A percentile compares a stretch with the other conserved stretches of the same genome.
phyloP scores from a whole-genome alignment of 805 yeast genomes.

The Pichia manshurica region DNA sequence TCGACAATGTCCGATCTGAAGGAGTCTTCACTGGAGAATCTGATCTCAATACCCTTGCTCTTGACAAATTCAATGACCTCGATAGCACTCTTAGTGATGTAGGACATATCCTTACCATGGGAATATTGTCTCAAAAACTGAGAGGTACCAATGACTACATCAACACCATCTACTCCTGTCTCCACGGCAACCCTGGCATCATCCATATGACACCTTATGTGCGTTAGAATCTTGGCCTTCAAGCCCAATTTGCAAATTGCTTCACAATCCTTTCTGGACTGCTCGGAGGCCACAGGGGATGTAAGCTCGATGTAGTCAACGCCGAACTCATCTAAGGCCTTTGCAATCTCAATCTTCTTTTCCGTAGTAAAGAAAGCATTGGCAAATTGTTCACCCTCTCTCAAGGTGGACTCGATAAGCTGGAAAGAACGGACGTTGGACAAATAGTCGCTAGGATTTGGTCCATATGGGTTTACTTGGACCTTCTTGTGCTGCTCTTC shows the following conservation, averaged over 20 bases:
- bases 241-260: slow-evolving; percentile 96
- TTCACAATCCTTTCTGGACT: slow-evolving; percentile 88
- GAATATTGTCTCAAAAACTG: slow-evolving; percentile 90
- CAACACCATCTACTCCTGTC: slow-evolving; percentile 99
- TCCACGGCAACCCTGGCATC: slow-evolving; percentile 96
- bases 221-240: slow-evolving; percentile 92
- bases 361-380: slow-evolving; percentile 93
- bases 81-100: slow-evolving; percentile 90
- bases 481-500: slow-evolving; percentile 37
- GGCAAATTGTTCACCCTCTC: slow-evolving; percentile 99
- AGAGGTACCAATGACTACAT: slow-evolving; percentile 96
- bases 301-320: slow-evolving; percentile 97
- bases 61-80: slow-evolving; percentile 97
- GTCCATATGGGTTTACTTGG: slow-evolving; percentile 69
- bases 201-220: slow-evolving; percentile 98
- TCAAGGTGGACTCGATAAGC: slow-evolving; percentile 87
- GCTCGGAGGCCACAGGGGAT: slow-evolving; percentile 97
- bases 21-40: slow-evolving; percentile 95
- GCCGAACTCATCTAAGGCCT: slow-evolving; percentile 94
- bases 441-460: slow-evolving; percentile 87
- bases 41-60: slow-evolving; percentile 92
- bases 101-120: slow-evolving; percentile 98
- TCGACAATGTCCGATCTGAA: slow-evolving; percentile 96
- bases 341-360: slow-evolving; percentile 94
- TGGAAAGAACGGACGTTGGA: slow-evolving; percentile 87